A percentile compares a stretch with the other conserved stretches of the same genome.
These are phyloP conservation scores for Curvularia eragrostidis DNA, from an alignment of 2,329 filamentous ascomycete species.

Conservation along the genomic window DNA sequence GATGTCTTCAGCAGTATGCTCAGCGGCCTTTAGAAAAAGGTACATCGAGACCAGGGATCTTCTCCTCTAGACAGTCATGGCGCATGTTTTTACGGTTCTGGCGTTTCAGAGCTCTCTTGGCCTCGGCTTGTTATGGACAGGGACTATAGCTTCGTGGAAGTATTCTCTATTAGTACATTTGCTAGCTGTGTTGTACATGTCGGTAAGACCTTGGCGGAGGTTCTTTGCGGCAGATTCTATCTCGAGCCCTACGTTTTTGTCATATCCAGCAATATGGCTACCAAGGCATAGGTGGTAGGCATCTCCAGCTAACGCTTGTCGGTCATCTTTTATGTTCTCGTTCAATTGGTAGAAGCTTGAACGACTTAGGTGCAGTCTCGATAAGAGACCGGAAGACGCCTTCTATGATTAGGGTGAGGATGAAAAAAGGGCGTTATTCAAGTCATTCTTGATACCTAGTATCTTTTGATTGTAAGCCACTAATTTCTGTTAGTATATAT, in stretches of 20 bases:
- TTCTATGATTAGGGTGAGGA: not conserved
- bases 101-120: not conserved
- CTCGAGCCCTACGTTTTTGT: slow-evolving; percentile 1
- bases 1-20: not conserved
- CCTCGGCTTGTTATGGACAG: slow-evolving; percentile 19
- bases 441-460: slow-evolving; percentile 1
- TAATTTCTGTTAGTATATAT: not conserved
- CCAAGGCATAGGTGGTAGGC: slow-evolving; percentile 18
- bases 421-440: slow-evolving; percentile 11
- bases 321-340: slow-evolving; percentile 12
- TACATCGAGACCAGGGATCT: not conserved
- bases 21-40: slow-evolving; percentile 2
- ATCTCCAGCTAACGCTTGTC: slow-evolving; percentile 14
- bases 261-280: slow-evolving; percentile 1
- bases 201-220: slow-evolving; percentile 2
- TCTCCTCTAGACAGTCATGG: slow-evolving; percentile 12
- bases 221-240: slow-evolving; percentile 12
- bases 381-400: slow-evolving; percentile 4
- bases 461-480: slow-evolving; percentile 16
- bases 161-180: slow-evolving; percentile 12
- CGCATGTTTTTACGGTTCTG: slow-evolving; percentile 7
- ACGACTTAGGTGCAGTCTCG: not conserved
- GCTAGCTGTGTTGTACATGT: not conserved
- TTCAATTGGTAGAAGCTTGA: slow-evolving; percentile 11
- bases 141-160: slow-evolving; percentile 19